Evolutionary conservation across 1,139 yeast genomes (phyloP).

Genomic region (Saccharomyces pastorianus): DNA sequence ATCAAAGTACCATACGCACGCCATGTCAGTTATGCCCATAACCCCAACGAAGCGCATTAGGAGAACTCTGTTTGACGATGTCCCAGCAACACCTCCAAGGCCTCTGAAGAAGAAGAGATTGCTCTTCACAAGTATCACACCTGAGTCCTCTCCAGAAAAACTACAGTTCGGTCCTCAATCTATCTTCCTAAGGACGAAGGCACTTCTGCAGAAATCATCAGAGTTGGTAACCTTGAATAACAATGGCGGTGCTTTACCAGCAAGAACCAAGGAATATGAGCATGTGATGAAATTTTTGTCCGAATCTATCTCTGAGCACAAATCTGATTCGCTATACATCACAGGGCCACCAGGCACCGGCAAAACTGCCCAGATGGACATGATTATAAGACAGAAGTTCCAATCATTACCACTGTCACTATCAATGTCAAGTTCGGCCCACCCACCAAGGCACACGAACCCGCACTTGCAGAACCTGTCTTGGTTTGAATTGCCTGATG

Average conservation of each 20-base stretch:
- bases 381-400: constrained; percentile 33
- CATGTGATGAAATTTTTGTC: constrained; percentile 43
- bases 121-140: neutral
- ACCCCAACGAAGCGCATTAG: neutral
- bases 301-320: constrained; percentile 34
- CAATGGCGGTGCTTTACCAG: constrained; percentile 19
- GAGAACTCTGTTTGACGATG: neutral
- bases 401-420: constrained; percentile 5
- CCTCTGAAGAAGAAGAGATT: constrained; percentile 2
- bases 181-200: constrained; percentile 23
- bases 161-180: constrained; percentile 22
- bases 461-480: constrained; percentile 14
- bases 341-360: constrained; percentile 99
- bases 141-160: constrained; percentile 16
- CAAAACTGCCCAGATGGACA: constrained; percentile 75
- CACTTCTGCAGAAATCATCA: constrained; percentile 28
- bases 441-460: constrained; percentile 2
- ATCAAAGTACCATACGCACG: neutral
- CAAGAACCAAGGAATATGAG: constrained; percentile 53
- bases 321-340: constrained; percentile 70
- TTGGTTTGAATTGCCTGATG: constrained; percentile 14
- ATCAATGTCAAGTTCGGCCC: constrained; percentile 6
- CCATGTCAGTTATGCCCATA: neutral
- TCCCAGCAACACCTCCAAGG: neutral
- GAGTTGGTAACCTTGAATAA: constrained; percentile 9